Base-by-base conservation (phyloP, 176 grass and related monocot genomes). In the Zoysia pacifica region DNA sequence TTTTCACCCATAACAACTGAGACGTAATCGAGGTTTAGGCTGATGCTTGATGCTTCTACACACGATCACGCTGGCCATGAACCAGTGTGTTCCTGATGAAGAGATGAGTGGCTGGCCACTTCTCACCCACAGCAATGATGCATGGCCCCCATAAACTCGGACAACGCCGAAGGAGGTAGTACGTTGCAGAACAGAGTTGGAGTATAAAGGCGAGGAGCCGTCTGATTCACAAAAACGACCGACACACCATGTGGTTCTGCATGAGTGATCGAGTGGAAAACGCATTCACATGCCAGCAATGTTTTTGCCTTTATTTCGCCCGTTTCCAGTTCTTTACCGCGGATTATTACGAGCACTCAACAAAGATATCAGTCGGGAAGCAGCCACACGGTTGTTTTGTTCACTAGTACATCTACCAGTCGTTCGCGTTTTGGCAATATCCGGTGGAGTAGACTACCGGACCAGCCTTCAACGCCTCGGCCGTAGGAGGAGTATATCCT, bases 21-120 rank as follows among this genome's bases (percentile, higher is more conserved):
- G 44, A 48, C 45, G 43, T 15, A 15, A 77, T 50, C 42, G 6
- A 15, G 67, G 28, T 28, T 28, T 28, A 28, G 28, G 28, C 28
- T 28, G 28, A 28, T 59, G 67, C 41, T 28, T 48, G 56, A 71
- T 6, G 41, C 48, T 18, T 49, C n/a, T 45, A 65, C 46, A 50
- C 5, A 8, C 0, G 7, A 14, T 36, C 42, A 48, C 1, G 73
- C 15, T 4, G 13, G 13, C n/a, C 12, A 35, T 2, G 0, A 13
- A 46, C 41, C 8, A 36, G 73, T 87, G 67, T 58, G 14, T 12
- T 62, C 56, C 42, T 50, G 18, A 65, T 44, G 28, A 28, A 28
- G 28, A 28, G 28, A 28, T 28, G 67, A 18, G 58, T 78, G 80
- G 50, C 74, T 44, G 3, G 28, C 80, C 62, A 28, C 51, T 62